Base-by-base conservation (phyloP, 495 filamentous ascomycete genomes). In the Patellaria atrata region DNA sequence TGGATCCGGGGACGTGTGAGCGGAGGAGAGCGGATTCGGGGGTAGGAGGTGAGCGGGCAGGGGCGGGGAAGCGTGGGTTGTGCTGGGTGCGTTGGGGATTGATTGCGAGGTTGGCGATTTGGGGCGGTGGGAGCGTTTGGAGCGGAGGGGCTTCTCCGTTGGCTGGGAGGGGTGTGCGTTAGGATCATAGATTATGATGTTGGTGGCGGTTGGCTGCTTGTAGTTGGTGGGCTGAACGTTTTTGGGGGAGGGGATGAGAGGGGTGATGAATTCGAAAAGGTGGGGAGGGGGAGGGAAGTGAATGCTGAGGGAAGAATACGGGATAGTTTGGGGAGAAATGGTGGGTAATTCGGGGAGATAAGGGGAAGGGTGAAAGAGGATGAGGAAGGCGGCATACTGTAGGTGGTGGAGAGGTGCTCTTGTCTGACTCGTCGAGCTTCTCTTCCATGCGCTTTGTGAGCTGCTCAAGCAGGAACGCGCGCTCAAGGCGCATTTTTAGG, bases 401-500 rank as follows among this genome's bases (percentile, higher is more conserved):
- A 37, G 74, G 75, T 24, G 73, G 78, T 8, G 78, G 75, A 48
- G 71, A 79, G 8, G 69, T 74, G 48, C 73, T 79, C 41, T 73
- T 71, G 22, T 82, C 78, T 13, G 74, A 78, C 44, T 79, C 77
- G 43, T 81, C 77, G 13, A 75, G 69, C 47, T 79, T 77, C 52
- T 79, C 75, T 52, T 83, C 82, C 41, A 84, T 92, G 33, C 82
- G 70, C 48, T 83, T 84, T 31, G 79, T 67, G 2, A 96, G 65
- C 42, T 84, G 79, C 48, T 96, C 83, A 8, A 94, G 74, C 20
- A 96, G 69, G 51, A 94, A 86, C 21, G 77, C 84, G 51, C 67
- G 77, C 59, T 94, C 85, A 1, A 96, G 68, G 23, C 91, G 79
- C 70, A 87, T 77, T 59, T 94, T 94, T 40, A 85, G 72, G 45